These are phyloP conservation scores for Tylopilus intermedius DNA, from an alignment of 768 basidiomycete species.

Conservation along the genomic window DNA sequence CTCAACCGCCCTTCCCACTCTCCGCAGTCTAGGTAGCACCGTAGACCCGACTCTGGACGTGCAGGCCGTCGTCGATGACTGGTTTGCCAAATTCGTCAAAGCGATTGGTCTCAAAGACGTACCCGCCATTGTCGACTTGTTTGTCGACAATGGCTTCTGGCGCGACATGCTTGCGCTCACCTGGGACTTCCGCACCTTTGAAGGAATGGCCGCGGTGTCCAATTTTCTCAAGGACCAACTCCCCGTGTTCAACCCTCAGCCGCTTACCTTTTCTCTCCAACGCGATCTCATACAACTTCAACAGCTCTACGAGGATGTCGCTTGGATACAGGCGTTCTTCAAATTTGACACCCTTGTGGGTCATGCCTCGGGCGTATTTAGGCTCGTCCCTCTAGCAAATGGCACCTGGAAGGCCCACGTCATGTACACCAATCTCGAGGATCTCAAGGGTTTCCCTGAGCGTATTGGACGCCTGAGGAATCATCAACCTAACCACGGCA, in stretches of 20 bases:
- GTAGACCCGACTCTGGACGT: constrained; percentile 31
- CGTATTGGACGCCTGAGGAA: constrained; percentile 41
- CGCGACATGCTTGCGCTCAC: constrained; percentile 58
- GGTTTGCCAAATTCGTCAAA: constrained; percentile 39
- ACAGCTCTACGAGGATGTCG: constrained; percentile 32
- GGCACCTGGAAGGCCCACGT: constrained; percentile 45
- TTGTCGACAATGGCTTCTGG: constrained; percentile 44
- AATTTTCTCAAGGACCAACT: constrained; percentile 48
- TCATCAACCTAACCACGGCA: constrained; percentile 27
- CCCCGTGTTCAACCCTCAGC: constrained; percentile 13
- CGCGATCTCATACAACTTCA: constrained; percentile 17
- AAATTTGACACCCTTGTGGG: constrained; percentile 41
- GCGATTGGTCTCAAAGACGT: constrained; percentile 32
- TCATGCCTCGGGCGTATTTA: constrained; percentile 40
- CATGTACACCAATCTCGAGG: constrained; percentile 49
- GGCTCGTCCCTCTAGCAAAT: constrained; percentile 40
- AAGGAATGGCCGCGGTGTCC: constrained; percentile 27
- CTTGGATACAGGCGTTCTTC: constrained; percentile 42
- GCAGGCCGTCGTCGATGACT: constrained; percentile 32
- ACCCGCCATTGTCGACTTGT: constrained; percentile 31
- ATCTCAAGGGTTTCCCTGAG: constrained; percentile 43
- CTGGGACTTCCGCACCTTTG: constrained; percentile 52
- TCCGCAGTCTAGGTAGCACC: constrained; percentile 17
- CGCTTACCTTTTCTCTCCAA: constrained; percentile 15
- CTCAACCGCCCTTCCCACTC: constrained; percentile 15